A percentile compares a stretch with the other conserved stretches of the same genome.
Conservation (phyloP, 805 yeast genomes). For the Ogataea nonfermentans region DNA sequence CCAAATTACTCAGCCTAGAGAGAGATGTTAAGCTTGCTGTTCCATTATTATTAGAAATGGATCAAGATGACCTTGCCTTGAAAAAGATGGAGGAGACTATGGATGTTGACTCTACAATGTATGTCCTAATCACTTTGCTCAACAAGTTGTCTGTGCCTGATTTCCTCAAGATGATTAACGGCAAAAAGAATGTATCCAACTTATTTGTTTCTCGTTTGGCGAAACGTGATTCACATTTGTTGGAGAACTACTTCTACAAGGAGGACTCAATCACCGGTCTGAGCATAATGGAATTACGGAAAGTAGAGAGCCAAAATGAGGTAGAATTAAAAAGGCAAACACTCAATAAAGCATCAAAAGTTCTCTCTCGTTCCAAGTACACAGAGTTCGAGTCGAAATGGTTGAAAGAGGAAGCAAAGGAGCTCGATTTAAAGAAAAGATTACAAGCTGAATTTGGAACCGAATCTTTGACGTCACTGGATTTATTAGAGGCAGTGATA, state of each 20-base stretch:
- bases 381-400: conserved; percentile 37
- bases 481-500: conserved; percentile 47
- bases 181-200: conserved; percentile 40
- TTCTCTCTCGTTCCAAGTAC: conserved; percentile 34
- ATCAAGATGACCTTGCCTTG: conserved; percentile 68
- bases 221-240: conserved; percentile 35
- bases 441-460: conserved; percentile 20
- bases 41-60: conserved; percentile 63
- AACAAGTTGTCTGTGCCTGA: conserved; percentile 59
- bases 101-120: conserved; percentile 57
- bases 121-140: conserved; percentile 54
- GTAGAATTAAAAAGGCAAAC: conserved; percentile 23
- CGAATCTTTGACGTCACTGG: conserved; percentile 36
- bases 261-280: conserved; percentile 54
- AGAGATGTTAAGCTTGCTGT: conserved; percentile 60
- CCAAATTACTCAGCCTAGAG: conserved; percentile 66
- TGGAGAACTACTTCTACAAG: conserved; percentile 60
- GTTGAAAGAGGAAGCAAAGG: conserved; percentile 43
- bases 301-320: conserved; percentile 21
- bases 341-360: conserved; percentile 30
- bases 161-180: conserved; percentile 63
- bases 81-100: conserved; percentile 61
- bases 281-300: conserved; percentile 40
- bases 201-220: conserved; percentile 38
- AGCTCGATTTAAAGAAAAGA: conserved; percentile 44